Evolutionary conservation across 345 rosid genomes (phyloP).

Genomic region (Camelina hispida): DNA sequence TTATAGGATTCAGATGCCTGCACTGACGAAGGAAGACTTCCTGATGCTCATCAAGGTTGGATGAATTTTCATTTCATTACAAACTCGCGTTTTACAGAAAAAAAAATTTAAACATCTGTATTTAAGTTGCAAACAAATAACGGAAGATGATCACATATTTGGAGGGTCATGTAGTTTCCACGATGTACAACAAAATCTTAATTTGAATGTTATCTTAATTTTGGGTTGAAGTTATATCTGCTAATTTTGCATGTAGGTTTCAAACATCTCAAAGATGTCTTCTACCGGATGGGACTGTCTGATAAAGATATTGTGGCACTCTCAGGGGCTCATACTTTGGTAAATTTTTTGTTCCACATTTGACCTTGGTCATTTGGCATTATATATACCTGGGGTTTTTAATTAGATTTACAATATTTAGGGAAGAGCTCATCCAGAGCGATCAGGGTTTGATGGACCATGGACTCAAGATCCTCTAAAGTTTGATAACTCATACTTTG

Average conservation of each 20-base stretch:
- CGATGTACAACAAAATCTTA: not conserved
- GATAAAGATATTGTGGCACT: constrained; percentile 86
- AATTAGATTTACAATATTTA: constrained; percentile 37
- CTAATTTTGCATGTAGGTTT: constrained; percentile 52
- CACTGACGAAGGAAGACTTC: constrained; percentile 83
- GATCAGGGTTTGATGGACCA: constrained; percentile 93
- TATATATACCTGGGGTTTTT: not conserved
- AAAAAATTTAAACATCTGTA: not conserved
- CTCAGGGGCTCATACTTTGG: constrained; percentile 41
- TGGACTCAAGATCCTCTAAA: constrained; percentile 92
- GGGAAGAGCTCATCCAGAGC: constrained; percentile 92
- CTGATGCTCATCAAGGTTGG: constrained; percentile 79
- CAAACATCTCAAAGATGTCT: constrained; percentile 74
- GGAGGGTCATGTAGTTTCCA: not conserved
- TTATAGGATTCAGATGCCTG: constrained; percentile 67
- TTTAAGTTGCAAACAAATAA: not conserved
- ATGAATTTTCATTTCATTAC: not conserved
- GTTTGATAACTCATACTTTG: constrained; percentile 85
- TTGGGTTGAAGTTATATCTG: constrained; percentile 9
- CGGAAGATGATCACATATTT: too few species aligned
- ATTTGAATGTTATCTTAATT: not conserved
- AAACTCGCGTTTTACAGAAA: not conserved
- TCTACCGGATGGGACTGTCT: constrained; percentile 81
- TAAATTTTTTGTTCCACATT: not conserved
- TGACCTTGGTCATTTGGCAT: too few species aligned